Percentiles rank a stretch among this genome's conserved stretches.
These are phyloP conservation scores for Berberis vulgaris DNA, from an alignment of 164 flowering plant genomes.

Conservation along the genomic window DNA sequence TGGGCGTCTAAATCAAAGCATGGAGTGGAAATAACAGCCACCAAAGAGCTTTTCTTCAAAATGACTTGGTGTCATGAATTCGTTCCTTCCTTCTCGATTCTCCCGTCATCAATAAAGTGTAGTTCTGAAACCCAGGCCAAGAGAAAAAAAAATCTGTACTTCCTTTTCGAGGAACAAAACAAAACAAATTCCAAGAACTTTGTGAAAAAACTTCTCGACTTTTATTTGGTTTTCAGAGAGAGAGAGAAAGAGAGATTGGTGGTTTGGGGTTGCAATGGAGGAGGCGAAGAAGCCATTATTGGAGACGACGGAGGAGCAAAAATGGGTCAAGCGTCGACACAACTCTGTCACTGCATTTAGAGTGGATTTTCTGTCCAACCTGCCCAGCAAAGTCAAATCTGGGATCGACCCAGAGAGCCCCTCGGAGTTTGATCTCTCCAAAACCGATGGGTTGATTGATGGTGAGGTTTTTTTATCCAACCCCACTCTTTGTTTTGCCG, in stretches of 20 bases:
- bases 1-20: too few relatives aligned
- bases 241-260: slow-evolving; percentile 2
- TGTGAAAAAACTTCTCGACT: too few relatives aligned
- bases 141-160: too few relatives aligned
- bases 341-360: slow-evolving; percentile 17
- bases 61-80: too few relatives aligned
- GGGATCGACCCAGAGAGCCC: slow-evolving; percentile 30
- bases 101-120: too few relatives aligned
- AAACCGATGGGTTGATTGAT: slow-evolving; percentile 15
- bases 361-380: slow-evolving; percentile 17
- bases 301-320: neutral
- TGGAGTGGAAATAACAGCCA: too few relatives aligned
- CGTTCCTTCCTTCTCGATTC: too few relatives aligned
- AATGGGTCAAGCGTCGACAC: neutral
- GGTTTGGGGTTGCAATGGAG: neutral
- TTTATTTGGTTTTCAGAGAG: neutral
- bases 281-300: slow-evolving; percentile 18
- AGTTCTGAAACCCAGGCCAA: too few relatives aligned
- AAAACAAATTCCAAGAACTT: too few relatives aligned
- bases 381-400: slow-evolving; percentile 26
- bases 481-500: neutral
- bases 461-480: slow-evolving; percentile 13
- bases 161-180: too few relatives aligned
- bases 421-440: slow-evolving; percentile 22
- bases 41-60: too few relatives aligned